Evolutionary conservation across 495 filamentous ascomycete genomes (phyloP).

Genomic region (Talaromyces stipitatus): DNA sequence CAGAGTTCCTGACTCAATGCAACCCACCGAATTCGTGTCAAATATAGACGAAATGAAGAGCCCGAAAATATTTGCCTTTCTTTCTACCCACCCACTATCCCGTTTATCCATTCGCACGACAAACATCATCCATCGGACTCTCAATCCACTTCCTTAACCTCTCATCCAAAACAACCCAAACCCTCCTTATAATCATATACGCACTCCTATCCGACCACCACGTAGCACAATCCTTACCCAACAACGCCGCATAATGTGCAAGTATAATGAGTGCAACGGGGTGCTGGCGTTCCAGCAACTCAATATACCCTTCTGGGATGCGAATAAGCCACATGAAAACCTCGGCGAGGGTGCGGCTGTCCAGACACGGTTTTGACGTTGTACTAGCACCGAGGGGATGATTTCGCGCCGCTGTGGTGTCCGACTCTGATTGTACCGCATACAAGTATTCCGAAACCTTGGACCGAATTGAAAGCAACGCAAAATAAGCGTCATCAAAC

Average conservation of each 20-base stretch:
- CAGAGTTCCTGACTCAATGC: no score
- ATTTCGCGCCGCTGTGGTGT: neutral
- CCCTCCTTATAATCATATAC: neutral
- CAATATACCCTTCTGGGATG: slow-evolving; percentile 19
- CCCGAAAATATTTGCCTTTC: no score
- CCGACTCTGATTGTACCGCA: neutral
- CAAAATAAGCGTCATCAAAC: neutral
- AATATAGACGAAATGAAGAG: neutral
- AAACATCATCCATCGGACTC: neutral
- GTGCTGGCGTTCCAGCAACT: slow-evolving; percentile 20
- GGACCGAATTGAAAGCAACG: neutral
- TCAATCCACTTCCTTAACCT: slow-evolving; percentile 1
- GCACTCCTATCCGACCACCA: slow-evolving; percentile 32
- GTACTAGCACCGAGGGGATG: neutral
- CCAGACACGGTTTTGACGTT: neutral
- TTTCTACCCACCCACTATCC: neutral
- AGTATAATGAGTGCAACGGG: slow-evolving; percentile 32
- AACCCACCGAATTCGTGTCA: no score
- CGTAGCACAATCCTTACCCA: slow-evolving; percentile 22
- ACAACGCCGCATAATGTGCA: slow-evolving; percentile 30
- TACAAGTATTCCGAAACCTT: neutral
- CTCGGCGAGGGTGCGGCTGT: slow-evolving; percentile 13
- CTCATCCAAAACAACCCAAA: neutral
- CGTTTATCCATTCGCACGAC: neutral
- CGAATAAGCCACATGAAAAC: slow-evolving; percentile 33